A percentile compares a stretch with the other conserved stretches of the same genome.
phyloP scores from a whole-genome alignment of 2,329 filamentous ascomycete species.

The Aplosporella prunicola region DNA sequence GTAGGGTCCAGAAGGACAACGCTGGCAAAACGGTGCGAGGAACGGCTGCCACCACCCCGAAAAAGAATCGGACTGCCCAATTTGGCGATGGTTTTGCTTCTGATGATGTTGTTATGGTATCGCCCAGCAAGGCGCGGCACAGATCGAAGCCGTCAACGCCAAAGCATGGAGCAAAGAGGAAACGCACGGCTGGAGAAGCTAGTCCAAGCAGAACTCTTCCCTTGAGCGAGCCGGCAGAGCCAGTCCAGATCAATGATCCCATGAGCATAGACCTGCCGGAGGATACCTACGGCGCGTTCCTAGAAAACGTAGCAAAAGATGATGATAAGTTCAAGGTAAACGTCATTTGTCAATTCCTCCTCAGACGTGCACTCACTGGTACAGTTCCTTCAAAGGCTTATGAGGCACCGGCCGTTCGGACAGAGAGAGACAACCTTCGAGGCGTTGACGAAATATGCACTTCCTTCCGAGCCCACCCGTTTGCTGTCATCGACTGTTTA shows the following conservation, averaged over 20 bases:
- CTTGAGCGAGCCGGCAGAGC: constrained; percentile 23
- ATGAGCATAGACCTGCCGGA: no score
- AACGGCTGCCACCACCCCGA: constrained; percentile 47
- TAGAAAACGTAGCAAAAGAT: constrained; percentile 28
- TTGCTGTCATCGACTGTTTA: constrained; percentile 60
- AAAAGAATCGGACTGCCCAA: constrained; percentile 49
- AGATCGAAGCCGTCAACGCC: constrained; percentile 49
- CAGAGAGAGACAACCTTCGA: constrained; percentile 57
- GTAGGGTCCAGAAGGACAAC: constrained; percentile 18
- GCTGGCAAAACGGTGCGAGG: not conserved
- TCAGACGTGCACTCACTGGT: not conserved
- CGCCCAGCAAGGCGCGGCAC: constrained; percentile 42
- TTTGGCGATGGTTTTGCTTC: constrained; percentile 72
- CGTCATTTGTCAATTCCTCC: not conserved
- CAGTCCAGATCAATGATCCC: not conserved
- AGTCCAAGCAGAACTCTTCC: constrained; percentile 58
- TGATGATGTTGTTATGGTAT: constrained; percentile 47
- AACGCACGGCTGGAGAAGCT: constrained; percentile 50
- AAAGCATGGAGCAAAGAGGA: constrained; percentile 57
- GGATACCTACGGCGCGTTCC: no score
- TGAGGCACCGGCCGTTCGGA: constrained; percentile 51
- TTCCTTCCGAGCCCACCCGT: constrained; percentile 53
- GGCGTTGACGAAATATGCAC: constrained; percentile 52
- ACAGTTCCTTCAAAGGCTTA: constrained; percentile 48
- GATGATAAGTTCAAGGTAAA: constrained; percentile 28